phyloP scores from a whole-genome alignment of 352 stramenopile genomes.

The Peronospora farinosa region DNA sequence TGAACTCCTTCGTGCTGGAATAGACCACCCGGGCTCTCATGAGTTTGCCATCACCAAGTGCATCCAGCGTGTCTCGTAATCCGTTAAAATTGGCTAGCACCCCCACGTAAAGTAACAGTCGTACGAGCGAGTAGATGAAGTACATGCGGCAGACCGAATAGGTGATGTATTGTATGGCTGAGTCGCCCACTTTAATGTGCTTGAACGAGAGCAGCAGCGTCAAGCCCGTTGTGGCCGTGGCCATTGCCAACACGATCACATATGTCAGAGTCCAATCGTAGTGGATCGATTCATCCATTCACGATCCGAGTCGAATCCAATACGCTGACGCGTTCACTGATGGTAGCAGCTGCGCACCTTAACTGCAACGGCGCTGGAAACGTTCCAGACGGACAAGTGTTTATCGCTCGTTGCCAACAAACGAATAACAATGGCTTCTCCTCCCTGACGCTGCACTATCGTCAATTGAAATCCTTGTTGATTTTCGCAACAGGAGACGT shows the following conservation, averaged over 20 bases:
- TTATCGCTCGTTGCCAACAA: conserved; percentile 17
- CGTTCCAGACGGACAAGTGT: neutral
- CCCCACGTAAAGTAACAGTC: conserved; percentile 50
- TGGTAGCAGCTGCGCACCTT: conserved; percentile 1
- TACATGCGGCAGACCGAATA: conserved; percentile 59
- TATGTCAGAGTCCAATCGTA: conserved; percentile 60
- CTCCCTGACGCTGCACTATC: conserved; percentile 14
- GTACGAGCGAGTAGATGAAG: conserved; percentile 52
- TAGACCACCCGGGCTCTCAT: conserved; percentile 49
- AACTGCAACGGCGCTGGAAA: neutral
- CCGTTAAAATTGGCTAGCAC: conserved; percentile 48
- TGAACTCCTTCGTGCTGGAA: conserved; percentile 29
- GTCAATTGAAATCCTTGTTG: conserved; percentile 22
- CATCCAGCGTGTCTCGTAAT: conserved; percentile 39
- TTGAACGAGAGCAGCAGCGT: conserved; percentile 65
- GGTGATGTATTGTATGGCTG: conserved; percentile 64
- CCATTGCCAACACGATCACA: conserved; percentile 40
- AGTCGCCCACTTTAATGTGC: conserved; percentile 44
- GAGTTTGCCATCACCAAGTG: conserved; percentile 44
- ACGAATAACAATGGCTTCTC: conserved; percentile 17
- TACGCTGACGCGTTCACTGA: conserved; percentile 13
- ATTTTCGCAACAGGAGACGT: conserved; percentile 17
- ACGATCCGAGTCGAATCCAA: conserved; percentile 11
- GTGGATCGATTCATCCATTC: conserved; percentile 44
- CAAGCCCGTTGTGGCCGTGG: conserved; percentile 33